phyloP scores from a whole-genome alignment of 2,329 filamentous ascomycete species.

The Hansfordia pulvinata region DNA sequence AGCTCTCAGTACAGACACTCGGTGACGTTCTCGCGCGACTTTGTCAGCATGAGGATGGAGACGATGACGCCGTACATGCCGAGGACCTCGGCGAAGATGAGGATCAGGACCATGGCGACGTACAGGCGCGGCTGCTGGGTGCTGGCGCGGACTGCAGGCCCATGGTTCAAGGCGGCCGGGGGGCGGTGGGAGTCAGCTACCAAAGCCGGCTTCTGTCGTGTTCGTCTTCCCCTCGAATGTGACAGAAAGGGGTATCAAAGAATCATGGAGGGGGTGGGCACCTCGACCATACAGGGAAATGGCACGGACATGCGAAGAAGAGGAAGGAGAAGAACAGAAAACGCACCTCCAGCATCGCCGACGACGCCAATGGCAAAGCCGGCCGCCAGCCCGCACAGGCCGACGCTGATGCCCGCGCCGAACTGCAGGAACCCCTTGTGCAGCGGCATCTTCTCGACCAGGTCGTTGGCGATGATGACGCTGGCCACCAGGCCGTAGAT shows the following conservation, averaged over 20 bases:
- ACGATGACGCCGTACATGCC: slow-evolving; percentile 32
- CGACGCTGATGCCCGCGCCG: slow-evolving; percentile 27
- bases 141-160: slow-evolving; percentile 24
- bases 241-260: no score
- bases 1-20: slow-evolving; percentile 21
- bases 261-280: no score
- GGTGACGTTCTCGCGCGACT: slow-evolving; percentile 22
- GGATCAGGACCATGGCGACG: slow-evolving; percentile 31
- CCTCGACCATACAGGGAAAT: no score
- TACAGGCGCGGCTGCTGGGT: slow-evolving; percentile 32
- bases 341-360: slow-evolving; percentile 28
- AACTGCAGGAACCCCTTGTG: slow-evolving; percentile 28
- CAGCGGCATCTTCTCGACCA: slow-evolving; percentile 26
- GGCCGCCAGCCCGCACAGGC: slow-evolving; percentile 29
- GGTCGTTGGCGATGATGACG: slow-evolving; percentile 27
- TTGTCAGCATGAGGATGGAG: slow-evolving; percentile 32
- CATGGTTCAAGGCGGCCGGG: no score
- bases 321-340: not conserved
- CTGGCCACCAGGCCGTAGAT: slow-evolving; percentile 31
- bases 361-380: slow-evolving; percentile 32
- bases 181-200: no score
- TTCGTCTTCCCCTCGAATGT: no score
- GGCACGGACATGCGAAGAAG: no score
- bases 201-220: no score
- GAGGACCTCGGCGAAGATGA: slow-evolving; percentile 32